A percentile compares a stretch with the other conserved stretches of the same genome.
Evolutionary conservation across 768 basidiomycete species (phyloP).

Genomic region (Tylopilus rubrobrunneus): DNA sequence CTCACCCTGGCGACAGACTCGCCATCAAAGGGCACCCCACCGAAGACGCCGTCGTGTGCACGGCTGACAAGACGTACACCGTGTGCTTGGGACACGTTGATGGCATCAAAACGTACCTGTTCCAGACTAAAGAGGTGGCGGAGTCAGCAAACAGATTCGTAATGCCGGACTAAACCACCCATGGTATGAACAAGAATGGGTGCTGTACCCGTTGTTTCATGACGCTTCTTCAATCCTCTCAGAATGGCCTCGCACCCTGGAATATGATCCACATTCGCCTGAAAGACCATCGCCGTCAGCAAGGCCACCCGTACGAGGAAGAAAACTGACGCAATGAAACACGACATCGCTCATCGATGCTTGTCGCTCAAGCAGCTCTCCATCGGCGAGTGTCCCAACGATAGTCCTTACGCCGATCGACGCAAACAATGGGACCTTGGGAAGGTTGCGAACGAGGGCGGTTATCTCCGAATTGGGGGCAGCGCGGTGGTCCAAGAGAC

Average conservation of each 20-base stretch:
- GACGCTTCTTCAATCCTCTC: conserved; percentile 43
- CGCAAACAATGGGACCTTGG: background rate
- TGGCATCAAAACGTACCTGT: conserved; percentile 35
- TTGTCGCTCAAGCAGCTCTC: conserved; percentile 36
- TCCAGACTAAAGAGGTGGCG: conserved; percentile 38
- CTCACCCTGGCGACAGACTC: conserved; percentile 40
- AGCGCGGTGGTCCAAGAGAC: conserved; percentile 1
- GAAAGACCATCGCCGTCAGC: background rate
- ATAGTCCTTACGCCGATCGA: conserved; percentile 21
- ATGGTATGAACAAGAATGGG: conserved; percentile 59
- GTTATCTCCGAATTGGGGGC: conserved; percentile 13
- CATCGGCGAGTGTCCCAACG: conserved; percentile 41
- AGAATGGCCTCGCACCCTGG: conserved; percentile 39
- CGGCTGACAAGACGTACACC: conserved; percentile 70
- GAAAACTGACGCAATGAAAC: conserved; percentile 32
- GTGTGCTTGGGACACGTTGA: conserved; percentile 74
- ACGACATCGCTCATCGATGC: conserved; percentile 42
- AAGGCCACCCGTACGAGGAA: background rate
- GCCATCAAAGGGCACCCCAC: conserved; percentile 75
- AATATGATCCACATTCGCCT: conserved; percentile 46
- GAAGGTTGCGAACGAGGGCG: conserved; percentile 26
- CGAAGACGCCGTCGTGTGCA: conserved; percentile 92
- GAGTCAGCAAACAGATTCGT: background rate
- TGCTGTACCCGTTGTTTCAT: conserved; percentile 36
- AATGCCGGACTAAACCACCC: conserved; percentile 12